These are phyloP conservation scores for Stemphylium lycopersici DNA, from an alignment of 2,329 filamentous ascomycete species.

Conservation along the genomic window DNA sequence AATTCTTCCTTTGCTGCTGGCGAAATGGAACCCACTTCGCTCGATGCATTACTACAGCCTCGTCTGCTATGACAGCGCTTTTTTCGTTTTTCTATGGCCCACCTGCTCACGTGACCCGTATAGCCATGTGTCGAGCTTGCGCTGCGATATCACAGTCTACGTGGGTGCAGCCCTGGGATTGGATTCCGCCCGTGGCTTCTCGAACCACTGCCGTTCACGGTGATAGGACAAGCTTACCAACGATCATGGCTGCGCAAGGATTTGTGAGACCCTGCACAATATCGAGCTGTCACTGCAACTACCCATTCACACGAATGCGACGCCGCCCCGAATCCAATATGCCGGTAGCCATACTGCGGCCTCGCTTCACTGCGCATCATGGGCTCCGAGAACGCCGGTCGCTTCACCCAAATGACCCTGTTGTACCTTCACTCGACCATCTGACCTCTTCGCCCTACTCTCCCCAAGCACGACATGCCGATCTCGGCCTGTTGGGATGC, in stretches of 20 bases:
- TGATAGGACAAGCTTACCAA: not conserved
- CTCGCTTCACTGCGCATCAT: conserved; percentile 6
- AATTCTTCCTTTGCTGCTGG: not conserved
- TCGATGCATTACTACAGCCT: not conserved
- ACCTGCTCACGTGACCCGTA: not conserved
- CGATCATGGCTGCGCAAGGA: conserved; percentile 12
- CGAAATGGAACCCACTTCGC: not conserved
- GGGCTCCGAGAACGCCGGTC: conserved; percentile 4
- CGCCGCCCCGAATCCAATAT: conserved; percentile 3
- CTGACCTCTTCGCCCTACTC: conserved; percentile 3
- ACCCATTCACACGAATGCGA: conserved; percentile 15
- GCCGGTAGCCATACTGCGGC: conserved; percentile 4
- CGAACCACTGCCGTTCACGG: conserved; percentile 3
- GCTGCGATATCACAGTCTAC: not conserved
- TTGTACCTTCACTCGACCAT: conserved; percentile 1
- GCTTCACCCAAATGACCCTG: conserved; percentile 5
- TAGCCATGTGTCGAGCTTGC: not conserved
- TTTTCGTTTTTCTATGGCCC: not conserved
- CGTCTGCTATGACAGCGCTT: not conserved
- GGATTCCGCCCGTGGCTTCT: conserved; percentile 5
- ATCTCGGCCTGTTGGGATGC: not conserved
- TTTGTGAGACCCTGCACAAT: conserved; percentile 17
- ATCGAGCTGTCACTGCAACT: conserved; percentile 16
- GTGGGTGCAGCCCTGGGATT: not conserved
- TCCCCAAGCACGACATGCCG: conserved; percentile 4